Evolutionary conservation across 176 grass and related monocot genomes (phyloP).

Genomic region (Chloris gayana): DNA sequence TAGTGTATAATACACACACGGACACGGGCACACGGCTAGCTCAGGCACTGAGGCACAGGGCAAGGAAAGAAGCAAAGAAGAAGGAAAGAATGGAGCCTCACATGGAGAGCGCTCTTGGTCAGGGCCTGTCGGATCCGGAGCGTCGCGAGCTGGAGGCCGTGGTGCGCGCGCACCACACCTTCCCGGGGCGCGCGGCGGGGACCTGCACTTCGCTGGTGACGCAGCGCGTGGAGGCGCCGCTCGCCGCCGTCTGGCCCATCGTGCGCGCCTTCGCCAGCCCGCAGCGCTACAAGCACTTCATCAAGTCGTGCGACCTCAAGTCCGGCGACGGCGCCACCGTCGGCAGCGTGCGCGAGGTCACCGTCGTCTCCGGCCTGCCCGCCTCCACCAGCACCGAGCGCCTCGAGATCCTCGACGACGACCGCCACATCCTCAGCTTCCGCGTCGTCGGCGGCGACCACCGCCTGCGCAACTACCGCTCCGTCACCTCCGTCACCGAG

Average conservation of each 20-base stretch:
- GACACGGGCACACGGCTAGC: not conserved
- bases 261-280: conserved; percentile 75
- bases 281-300: conserved; percentile 98
- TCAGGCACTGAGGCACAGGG: not conserved
- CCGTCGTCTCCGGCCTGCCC: conserved; percentile 82
- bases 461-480: conserved; percentile 90
- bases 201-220: conserved; percentile 87
- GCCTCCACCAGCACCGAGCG: conserved; percentile 91
- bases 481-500: conserved; percentile 95
- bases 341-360: conserved; percentile 89
- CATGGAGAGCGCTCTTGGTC: conserved; percentile 49
- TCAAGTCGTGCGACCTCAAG: conserved; percentile 66
- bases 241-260: conserved; percentile 74
- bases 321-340: conserved; percentile 70
- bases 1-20: not conserved
- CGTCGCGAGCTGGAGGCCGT: conserved; percentile 35
- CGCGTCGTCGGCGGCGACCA: conserved; percentile 88
- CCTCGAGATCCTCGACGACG: conserved; percentile 93
- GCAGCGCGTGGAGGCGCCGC: conserved; percentile 78
- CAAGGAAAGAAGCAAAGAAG: not conserved
- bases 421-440: conserved; percentile 91
- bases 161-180: conserved; percentile 61
- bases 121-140: conserved; percentile 49
- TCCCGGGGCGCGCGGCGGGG: conserved; percentile 39
- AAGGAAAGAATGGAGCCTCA: conserved; percentile 34